Evolutionary conservation across 2,329 filamentous ascomycete genomes (phyloP), one percentile per base, ranked within the genome.

Genomic region (Ascochyta pisi): DNA sequence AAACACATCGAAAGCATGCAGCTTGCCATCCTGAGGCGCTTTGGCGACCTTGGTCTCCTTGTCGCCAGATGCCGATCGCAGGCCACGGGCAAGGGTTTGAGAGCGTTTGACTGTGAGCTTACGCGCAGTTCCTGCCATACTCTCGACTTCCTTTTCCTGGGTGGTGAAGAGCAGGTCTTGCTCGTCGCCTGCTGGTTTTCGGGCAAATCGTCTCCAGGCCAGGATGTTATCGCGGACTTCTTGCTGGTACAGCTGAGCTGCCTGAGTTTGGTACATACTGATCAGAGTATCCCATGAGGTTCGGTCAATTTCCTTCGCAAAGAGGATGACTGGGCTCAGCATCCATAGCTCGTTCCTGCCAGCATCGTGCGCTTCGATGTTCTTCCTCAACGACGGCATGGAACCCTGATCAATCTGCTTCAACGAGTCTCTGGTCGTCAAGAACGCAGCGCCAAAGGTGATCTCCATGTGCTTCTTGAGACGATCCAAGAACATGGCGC

Each of bases 81-180:
- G 80, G 43, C 84, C 86, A 67, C 89, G 88, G 22, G 90, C 91
- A 53, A 95, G 78, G 3, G 92, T 97, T 76, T 96, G 93, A 62
- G 91, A 95, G 70, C 93, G 86, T 81, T 96, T 96, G 49, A 98
- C 93, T 0, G 94, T 98, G 58, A 98, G 78, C 76, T 96, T 96
- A 60, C 92, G 86, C 9, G 93, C 93, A 87, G 19, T 90, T 84
- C 70, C 68, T 19, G 71, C 66, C 46, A 84, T 80, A 43, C 85
- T 87, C 67, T 96, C 90, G 48, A 91, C 88, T 69, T 97, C 92
- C 71, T 96, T 96, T 70, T 97, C 93, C 68, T 91, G 88, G 2
- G 89, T 85, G 0, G 92, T 95, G 75, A 98, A 98, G n/a, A 98
- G 83, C 1, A 96, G 79, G 52, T 96, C 92, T 46, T 83, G 81